Evolutionary conservation across 768 basidiomycete genomes (phyloP), one percentile per base, ranked within the genome.

Genomic region (Termitomyces sp.): DNA sequence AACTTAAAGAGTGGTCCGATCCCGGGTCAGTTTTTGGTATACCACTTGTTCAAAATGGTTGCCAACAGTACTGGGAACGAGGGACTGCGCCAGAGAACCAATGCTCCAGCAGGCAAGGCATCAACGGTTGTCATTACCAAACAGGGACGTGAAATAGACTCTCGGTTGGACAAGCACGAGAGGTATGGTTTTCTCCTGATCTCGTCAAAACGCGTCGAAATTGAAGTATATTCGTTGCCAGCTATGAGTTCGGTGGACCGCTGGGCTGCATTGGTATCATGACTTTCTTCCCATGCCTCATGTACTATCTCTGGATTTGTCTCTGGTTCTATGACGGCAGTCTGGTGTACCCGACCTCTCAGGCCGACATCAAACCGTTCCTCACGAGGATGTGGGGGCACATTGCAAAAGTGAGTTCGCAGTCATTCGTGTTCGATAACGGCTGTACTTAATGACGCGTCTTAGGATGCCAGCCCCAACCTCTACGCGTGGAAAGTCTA

Each of bases 281-380:
- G 90, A 79, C 87, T 20, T 88, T 90, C 47, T 99, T 99, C 69
- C 97, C 97, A 0, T 72, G 89, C 26, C 81, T 98, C 60, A 98
- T 99, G 95, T 99, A 97, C 73, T 99, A 98, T 76, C 83, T 98
- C 61, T 98, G 94, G 93, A 93, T 93, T 58, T 99, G 97, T 68
- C 82, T 98, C 36, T 93, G 89, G 86, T 96, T 95, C 73, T 95
- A 98, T 69, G 89, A 97, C 63, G 97, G 97, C 42, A 81, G 82
- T 62, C 76, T 95, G 36, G 83, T 89, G 8, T 71, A 79, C 62
- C 95, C 94, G 0, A 73, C 73, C 14, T 89, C 89, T 8, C 58
- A 82, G 30, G 84, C 83, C 27, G 91, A 92, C 57, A 79, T 95
- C 40, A 62, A 77, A 59, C 93, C 95, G 1, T 95, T 95, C 78